These are phyloP conservation scores for Heritiera fomes DNA, from an alignment of 345 rosid species.

Conservation along the genomic window DNA sequence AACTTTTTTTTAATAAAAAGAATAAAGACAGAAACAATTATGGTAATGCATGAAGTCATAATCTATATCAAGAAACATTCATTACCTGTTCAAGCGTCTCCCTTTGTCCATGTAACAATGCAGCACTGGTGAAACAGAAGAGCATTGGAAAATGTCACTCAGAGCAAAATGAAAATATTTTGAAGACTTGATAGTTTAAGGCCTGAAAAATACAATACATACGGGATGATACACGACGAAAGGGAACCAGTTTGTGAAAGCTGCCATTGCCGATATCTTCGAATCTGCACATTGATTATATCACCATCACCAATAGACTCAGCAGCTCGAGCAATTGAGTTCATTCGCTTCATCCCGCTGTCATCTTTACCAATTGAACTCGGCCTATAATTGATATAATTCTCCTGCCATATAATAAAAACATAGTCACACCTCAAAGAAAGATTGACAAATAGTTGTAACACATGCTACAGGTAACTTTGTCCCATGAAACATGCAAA, in stretches of 20 bases:
- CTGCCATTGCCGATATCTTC: slow-evolving; percentile 96
- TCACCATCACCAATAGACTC: slow-evolving; percentile 93
- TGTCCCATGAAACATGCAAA: not conserved
- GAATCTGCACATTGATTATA: slow-evolving; percentile 87
- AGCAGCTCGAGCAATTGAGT: slow-evolving; percentile 79
- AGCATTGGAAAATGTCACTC: slow-evolving; percentile 10
- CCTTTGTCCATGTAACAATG: slow-evolving; percentile 85
- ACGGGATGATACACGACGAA: slow-evolving; percentile 89
- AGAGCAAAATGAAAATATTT: slow-evolving; percentile 9
- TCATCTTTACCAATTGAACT: slow-evolving; percentile 71
- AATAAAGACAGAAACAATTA: not conserved
- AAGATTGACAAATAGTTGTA: not conserved
- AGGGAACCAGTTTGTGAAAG: slow-evolving; percentile 77
- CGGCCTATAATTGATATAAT: slow-evolving; percentile 89
- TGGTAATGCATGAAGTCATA: not conserved
- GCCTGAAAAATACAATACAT: slow-evolving; percentile 37
- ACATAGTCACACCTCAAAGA: not conserved
- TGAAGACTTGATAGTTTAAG: slow-evolving; percentile 14
- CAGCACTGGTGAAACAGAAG: slow-evolving; percentile 58
- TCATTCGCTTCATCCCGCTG: slow-evolving; percentile 68
- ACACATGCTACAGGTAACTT: not conserved
- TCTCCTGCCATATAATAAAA: slow-evolving; percentile 60
- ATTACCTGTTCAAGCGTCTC: slow-evolving; percentile 83
- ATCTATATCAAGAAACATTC: slow-evolving; percentile 1
- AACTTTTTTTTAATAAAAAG: not conserved